Evolutionary conservation across 495 filamentous ascomycete genomes (phyloP).

Genomic region (Neurospora sp.): DNA sequence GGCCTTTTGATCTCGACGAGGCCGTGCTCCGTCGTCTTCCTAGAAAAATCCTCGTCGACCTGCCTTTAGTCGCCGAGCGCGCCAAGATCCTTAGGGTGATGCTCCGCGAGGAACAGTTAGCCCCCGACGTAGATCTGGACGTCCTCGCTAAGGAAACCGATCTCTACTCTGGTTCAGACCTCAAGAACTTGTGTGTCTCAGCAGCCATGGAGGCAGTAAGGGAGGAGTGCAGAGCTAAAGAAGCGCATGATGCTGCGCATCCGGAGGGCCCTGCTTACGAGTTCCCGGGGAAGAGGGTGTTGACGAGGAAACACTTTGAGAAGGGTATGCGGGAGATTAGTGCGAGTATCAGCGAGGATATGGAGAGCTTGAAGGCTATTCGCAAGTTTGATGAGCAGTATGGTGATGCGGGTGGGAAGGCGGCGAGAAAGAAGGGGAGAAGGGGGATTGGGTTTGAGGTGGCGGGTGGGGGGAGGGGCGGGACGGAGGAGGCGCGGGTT

Average conservation of each 20-base stretch:
- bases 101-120: constrained; percentile 66
- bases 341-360: constrained; percentile 90
- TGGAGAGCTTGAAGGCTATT: constrained; percentile 76
- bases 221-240: constrained; percentile 51
- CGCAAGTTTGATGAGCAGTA: constrained; percentile 95
- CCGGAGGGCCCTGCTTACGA: constrained; percentile 34
- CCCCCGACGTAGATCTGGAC: constrained; percentile 55
- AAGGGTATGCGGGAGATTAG: constrained; percentile 82
- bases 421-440: constrained; percentile 44
- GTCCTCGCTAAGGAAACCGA: constrained; percentile 67
- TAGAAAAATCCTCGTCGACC: constrained; percentile 73
- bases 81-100: constrained; percentile 76
- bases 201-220: constrained; percentile 83
- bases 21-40: constrained; percentile 82
- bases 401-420: constrained; percentile 69
- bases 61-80: constrained; percentile 70
- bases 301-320: constrained; percentile 64
- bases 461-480: constrained; percentile 12
- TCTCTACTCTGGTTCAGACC: constrained; percentile 91
- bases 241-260: constrained; percentile 31
- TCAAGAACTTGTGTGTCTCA: constrained; percentile 88
- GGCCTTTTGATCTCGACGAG: constrained; percentile 92
- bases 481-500: constrained; percentile 20
- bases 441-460: constrained; percentile 56
- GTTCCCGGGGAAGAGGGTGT: constrained; percentile 57